These are phyloP conservation scores for Ophiocordyceps sinensis DNA, from an alignment of 2,329 filamentous ascomycete species.

Conservation along the genomic window DNA sequence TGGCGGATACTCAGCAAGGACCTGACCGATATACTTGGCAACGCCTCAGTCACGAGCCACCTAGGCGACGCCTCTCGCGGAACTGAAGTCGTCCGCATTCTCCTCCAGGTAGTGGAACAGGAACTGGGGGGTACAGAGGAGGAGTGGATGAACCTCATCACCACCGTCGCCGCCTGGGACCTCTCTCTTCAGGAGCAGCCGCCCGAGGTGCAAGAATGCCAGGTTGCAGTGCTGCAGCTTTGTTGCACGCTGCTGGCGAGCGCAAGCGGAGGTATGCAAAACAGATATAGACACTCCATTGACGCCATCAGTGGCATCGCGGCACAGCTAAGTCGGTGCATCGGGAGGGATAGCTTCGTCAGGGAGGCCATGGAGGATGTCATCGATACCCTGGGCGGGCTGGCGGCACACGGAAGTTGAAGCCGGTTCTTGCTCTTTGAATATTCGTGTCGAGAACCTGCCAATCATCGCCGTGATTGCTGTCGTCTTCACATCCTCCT, in stretches of 20 bases:
- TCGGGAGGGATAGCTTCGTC: slow-evolving; percentile 18
- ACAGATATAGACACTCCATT: slow-evolving; percentile 36
- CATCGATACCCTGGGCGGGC: slow-evolving; percentile 13
- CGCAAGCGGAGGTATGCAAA: slow-evolving; percentile 29
- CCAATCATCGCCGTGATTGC: too few species aligned
- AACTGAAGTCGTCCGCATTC: slow-evolving; percentile 39
- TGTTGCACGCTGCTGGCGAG: slow-evolving; percentile 35
- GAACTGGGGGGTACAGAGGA: slow-evolving; percentile 30
- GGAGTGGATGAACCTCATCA: slow-evolving; percentile 43
- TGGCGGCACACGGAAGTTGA: slow-evolving; percentile 3
- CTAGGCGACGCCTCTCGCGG: slow-evolving; percentile 27
- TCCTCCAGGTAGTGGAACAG: slow-evolving; percentile 36
- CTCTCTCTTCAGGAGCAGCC: slow-evolving; percentile 16
- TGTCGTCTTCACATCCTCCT: too few species aligned
- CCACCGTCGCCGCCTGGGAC: slow-evolving; percentile 32
- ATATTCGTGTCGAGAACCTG: too few species aligned
- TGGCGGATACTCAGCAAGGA: slow-evolving; percentile 40
- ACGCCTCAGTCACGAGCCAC: slow-evolving; percentile 9
- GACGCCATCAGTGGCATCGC: slow-evolving; percentile 34
- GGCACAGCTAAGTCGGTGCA: slow-evolving; percentile 20
- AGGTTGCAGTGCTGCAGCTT: slow-evolving; percentile 40
- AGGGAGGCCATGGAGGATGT: slow-evolving; percentile 32
- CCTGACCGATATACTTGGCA: slow-evolving; percentile 27
- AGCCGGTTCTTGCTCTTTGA: too few species aligned
- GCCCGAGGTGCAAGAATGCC: slow-evolving; percentile 28